Conservation (phyloP, 2,329 filamentous ascomycete species). For the Ramularia collo-cygni region DNA sequence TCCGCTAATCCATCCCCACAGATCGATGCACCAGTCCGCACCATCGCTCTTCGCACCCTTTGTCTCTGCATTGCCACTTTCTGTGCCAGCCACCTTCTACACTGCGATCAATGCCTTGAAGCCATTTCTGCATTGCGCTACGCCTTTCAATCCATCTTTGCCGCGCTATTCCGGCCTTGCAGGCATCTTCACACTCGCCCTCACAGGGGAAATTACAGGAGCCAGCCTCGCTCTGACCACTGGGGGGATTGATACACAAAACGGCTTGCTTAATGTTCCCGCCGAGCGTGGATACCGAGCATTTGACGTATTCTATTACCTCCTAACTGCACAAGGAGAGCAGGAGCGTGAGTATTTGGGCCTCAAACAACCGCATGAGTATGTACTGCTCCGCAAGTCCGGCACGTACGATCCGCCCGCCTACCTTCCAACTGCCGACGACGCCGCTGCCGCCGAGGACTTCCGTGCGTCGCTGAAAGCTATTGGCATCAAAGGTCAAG, state of each 20-base stretch:
- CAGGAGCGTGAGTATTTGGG: slow-evolving; percentile 81
- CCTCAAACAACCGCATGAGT: slow-evolving; percentile 68
- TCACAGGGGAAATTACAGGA: slow-evolving; percentile 70
- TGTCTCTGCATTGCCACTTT: slow-evolving; percentile 70
- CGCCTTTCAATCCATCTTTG: slow-evolving; percentile 80
- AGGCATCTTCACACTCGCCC: slow-evolving; percentile 72
- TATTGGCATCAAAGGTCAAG: slow-evolving; percentile 85
- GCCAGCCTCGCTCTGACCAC: slow-evolving; percentile 74
- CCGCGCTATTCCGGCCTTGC: slow-evolving; percentile 74
- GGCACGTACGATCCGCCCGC: slow-evolving; percentile 78
- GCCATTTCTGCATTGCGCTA: slow-evolving; percentile 81
- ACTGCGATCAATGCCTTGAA: slow-evolving; percentile 73
- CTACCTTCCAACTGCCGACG: slow-evolving; percentile 87
- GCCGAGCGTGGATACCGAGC: slow-evolving; percentile 75
- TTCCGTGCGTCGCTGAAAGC: slow-evolving; percentile 80
- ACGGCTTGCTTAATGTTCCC: slow-evolving; percentile 75
- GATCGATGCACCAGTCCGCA: slow-evolving; percentile 80
- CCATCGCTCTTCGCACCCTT: slow-evolving; percentile 81
- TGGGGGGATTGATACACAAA: slow-evolving; percentile 76
- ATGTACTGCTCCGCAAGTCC: slow-evolving; percentile 72
- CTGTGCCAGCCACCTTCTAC: slow-evolving; percentile 67
- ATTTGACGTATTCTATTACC: slow-evolving; percentile 97
- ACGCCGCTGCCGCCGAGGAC: slow-evolving; percentile 87
- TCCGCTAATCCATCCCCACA: slow-evolving; percentile 32
- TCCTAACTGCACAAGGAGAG: slow-evolving; percentile 76